These are phyloP conservation scores for Discostella stelligeroides DNA, from an alignment of 108 stramenopile genomes.

Conservation along the genomic window DNA sequence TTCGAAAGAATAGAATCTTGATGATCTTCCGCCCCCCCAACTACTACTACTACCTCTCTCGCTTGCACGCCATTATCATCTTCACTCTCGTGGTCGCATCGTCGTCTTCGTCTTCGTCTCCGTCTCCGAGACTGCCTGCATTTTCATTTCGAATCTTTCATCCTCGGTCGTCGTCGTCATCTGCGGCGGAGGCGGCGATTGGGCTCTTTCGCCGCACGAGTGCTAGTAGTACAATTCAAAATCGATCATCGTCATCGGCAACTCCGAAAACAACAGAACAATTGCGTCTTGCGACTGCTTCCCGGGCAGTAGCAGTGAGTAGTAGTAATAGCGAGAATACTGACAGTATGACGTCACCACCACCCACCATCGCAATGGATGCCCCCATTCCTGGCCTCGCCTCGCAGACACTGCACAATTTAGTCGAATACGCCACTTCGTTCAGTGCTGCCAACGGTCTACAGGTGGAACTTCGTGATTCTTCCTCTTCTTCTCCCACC, in stretches of 20 bases:
- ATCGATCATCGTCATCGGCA: too few relatives aligned
- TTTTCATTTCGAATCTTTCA: not conserved
- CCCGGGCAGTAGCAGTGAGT: not conserved
- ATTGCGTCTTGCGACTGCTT: not conserved
- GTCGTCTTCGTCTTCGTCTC: not conserved
- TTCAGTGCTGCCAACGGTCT: conserved; percentile 68
- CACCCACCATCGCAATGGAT: not conserved
- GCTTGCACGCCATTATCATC: too few relatives aligned
- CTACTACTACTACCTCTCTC: too few relatives aligned
- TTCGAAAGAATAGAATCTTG: too few relatives aligned
- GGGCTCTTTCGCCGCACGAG: not conserved
- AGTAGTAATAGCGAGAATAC: not conserved
- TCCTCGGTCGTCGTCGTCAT: not conserved
- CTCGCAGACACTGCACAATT: conserved; percentile 2
- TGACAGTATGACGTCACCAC: not conserved
- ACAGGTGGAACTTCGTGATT: conserved; percentile 37
- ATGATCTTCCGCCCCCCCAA: too few relatives aligned
- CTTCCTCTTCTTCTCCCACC: not conserved
- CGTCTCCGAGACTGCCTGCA: not conserved
- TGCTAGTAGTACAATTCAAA: too few relatives aligned
- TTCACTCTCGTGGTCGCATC: not conserved
- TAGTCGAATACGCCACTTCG: conserved; percentile 54
- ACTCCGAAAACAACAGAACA: too few relatives aligned
- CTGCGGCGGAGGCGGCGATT: not conserved
- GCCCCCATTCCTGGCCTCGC: not conserved